phyloP scores from a whole-genome alignment of 1,284 basidiomycete species.

The Gymnopus androsaceus region DNA sequence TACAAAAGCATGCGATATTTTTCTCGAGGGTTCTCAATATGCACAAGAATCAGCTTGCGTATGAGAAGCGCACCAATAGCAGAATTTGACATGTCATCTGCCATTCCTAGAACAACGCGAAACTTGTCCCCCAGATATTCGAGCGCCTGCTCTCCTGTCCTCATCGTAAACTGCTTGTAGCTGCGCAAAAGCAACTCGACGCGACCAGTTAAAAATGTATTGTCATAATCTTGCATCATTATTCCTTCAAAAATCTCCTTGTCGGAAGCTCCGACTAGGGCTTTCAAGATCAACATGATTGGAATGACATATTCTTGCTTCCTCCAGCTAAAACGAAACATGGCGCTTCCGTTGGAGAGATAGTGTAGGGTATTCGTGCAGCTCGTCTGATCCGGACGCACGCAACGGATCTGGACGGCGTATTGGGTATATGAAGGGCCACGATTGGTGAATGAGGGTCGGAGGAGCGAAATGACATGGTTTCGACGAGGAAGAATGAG shows the following conservation, averaged over 20 bases:
- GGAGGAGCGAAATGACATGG: slow-evolving; percentile 85
- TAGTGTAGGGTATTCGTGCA: slow-evolving; percentile 97
- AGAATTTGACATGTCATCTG: slow-evolving; percentile 91
- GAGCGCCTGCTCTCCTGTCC: slow-evolving; percentile 91
- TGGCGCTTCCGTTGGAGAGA: slow-evolving; percentile 93
- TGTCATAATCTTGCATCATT: slow-evolving; percentile 95
- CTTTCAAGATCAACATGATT: slow-evolving; percentile 96
- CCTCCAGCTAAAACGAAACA: slow-evolving; percentile 94
- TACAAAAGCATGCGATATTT: slow-evolving; percentile 97
- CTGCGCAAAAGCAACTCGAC: slow-evolving; percentile 97
- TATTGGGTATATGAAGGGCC: slow-evolving; percentile 94
- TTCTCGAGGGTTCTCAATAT: slow-evolving; percentile 87
- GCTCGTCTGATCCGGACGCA: slow-evolving; percentile 88
- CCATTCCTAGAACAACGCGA: slow-evolving; percentile 87
- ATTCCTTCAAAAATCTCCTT: slow-evolving; percentile 98
- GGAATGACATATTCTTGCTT: slow-evolving; percentile 99
- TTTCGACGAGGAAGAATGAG: slow-evolving; percentile 90
- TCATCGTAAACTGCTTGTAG: slow-evolving; percentile 90
- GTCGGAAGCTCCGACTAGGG: slow-evolving; percentile 92
- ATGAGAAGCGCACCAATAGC: slow-evolving; percentile 86
- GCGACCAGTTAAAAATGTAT: slow-evolving; percentile 97
- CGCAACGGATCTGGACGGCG: slow-evolving; percentile 95
- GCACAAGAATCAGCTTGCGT: slow-evolving; percentile 87
- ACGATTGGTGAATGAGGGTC: slow-evolving; percentile 87
- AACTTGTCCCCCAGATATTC: slow-evolving; percentile 99